Evolutionary conservation across 2,329 filamentous ascomycete species (phyloP), one percentile per base, ranked within the genome.

Genomic region (Diplodia scrobiculata): DNA sequence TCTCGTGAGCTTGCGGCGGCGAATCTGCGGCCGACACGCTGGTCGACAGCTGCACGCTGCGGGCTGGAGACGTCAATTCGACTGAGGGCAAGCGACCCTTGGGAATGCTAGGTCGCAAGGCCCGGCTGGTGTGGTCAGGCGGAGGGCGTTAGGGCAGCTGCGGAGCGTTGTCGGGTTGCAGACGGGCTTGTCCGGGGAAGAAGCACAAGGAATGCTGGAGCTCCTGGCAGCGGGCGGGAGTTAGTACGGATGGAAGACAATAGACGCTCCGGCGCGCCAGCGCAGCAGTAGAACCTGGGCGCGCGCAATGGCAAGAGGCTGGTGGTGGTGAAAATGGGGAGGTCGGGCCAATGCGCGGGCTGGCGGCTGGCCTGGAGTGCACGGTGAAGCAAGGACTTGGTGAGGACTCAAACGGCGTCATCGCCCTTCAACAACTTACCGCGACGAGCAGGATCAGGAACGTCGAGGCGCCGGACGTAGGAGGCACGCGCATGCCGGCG

Each of bases 1-100:
- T 73, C 71, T 78, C 78, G 78, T 79, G 71, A 77, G 69, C 68
- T 66, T 65, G 25, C 48, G 71, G 66, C 58, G 69, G 66, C 38
- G 68, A 69, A 10, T 41, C 58, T 52, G 67, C 41, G 68, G 71
- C 70, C 63, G 72, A 70, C 73, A 76, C 73, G 66, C 71, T 75
- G 71, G 69, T 71, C 64, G 54, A 60, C 53, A 51, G 64, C 64
- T 47, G 63, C 41, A 41, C 51, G 63, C 63, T 65, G 51, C 51
- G 41, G 14, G 51, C 63, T 51, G 53, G 63, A 48, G 63, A 48
- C 63, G 63, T 65, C 63, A 65, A 65, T 48, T 65, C 63, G 63
- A 19, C 47, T 11, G 27, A 51, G 63, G 63, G 58, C 58, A 5
- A n/a, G 58, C 45, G 36, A 45, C 45, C 58, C 58, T 34, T 45